Base-by-base conservation (phyloP, 306 rosid genomes). In the Senna siamea region DNA sequence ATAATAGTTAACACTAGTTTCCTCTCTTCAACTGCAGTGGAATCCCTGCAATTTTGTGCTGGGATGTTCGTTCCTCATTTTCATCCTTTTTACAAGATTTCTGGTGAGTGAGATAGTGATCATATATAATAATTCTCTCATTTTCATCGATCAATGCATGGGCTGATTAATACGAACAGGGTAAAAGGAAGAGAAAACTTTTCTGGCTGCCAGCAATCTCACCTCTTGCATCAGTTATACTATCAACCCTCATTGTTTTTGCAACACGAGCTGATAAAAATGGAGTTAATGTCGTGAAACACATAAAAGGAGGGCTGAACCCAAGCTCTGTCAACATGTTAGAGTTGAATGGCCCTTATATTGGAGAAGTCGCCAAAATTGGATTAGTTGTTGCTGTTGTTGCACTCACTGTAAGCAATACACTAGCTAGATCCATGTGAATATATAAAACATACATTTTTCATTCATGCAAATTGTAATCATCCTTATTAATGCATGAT, bases 171-270 rank as follows among this genome's bases (percentile, higher is more conserved):
- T 53, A 18, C 47, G 6, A 56, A 3, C 87, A 89, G 91, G 87
- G 89, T 55, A 80, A 64, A 70, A 86, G 66, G 81, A 84, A 78
- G 48, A 84, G 17, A 78, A 85, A 82, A 59, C 63, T 91, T 20
- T 85, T 85, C 78, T 87, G 97, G 94, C 50, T 91, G 79, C 75
- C 90, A 46, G 89, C 90, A 37, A 73, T 87, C 56, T 84, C 92
- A 9, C 90, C 97, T 63, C 84, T 91, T 14, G 14, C 84, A 5
- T 88, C 87, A 0, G 96, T 89, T 12, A 76, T 82, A 28, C 6
- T 87, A 11, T 84, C 96, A 2, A 89, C 96, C 3, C 80, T 85
- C 1, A 41, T 80, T 14, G 97, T 89, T 32, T 91, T 70, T 70
- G 64, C 87, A 19, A 75, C 81, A 30, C 57, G 79, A 47, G 90